These are phyloP conservation scores for Neophaeococcomyces aloes DNA, from an alignment of 2,329 filamentous ascomycete species.

Conservation along the genomic window DNA sequence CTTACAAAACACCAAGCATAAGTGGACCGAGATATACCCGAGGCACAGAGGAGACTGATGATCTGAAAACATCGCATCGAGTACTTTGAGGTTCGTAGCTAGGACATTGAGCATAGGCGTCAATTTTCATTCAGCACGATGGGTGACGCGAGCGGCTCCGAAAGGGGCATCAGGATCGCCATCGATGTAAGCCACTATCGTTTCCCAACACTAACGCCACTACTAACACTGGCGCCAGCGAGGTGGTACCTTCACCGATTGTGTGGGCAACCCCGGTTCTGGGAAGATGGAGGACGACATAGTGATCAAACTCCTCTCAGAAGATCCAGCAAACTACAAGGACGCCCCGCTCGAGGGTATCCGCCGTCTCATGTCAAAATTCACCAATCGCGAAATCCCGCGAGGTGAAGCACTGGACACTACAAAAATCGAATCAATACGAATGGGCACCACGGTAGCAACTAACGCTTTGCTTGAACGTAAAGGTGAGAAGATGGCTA, in stretches of 20 bases:
- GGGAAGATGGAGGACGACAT: slow-evolving; percentile 62
- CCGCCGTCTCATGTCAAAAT: slow-evolving; percentile 69
- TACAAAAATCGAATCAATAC: slow-evolving; percentile 73
- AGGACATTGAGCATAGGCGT: too few relatives aligned
- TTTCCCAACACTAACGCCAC: not conserved
- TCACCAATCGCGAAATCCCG: slow-evolving; percentile 63
- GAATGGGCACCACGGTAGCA: slow-evolving; percentile 92
- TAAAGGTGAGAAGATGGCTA: slow-evolving; percentile 78
- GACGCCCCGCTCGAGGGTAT: slow-evolving; percentile 90
- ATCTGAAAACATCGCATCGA: too few relatives aligned
- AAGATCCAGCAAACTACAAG: slow-evolving; percentile 79
- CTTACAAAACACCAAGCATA: too few relatives aligned
- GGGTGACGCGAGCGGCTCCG: slow-evolving; percentile 16
- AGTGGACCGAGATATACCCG: too few relatives aligned
- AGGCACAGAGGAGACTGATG: too few relatives aligned
- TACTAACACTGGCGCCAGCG: slow-evolving; percentile 36
- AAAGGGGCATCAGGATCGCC: slow-evolving; percentile 28
- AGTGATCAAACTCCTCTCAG: slow-evolving; percentile 78
- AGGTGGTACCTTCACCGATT: slow-evolving; percentile 87
- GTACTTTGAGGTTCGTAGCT: too few relatives aligned
- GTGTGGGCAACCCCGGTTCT: slow-evolving; percentile 66
- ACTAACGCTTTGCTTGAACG: slow-evolving; percentile 85
- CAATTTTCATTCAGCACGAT: slow-evolving; percentile 12
- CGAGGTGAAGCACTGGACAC: slow-evolving; percentile 73
- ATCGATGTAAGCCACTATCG: slow-evolving; percentile 25